Conservation (phyloP, 768 basidiomycete genomes). For the Rhodosporidiobolus odoratus region DNA sequence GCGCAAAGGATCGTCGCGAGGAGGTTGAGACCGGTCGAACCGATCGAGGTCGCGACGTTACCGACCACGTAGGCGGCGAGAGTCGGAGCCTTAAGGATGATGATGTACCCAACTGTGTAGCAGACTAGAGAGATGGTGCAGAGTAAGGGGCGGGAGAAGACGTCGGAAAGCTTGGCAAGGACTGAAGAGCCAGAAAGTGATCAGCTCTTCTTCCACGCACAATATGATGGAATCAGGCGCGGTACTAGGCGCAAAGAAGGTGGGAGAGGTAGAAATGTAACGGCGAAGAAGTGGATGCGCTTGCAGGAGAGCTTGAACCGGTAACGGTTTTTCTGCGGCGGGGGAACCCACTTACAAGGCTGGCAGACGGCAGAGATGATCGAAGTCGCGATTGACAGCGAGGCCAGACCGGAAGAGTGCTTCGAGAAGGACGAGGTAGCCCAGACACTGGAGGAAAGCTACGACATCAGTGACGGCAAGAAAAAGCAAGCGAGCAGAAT, state of each 20-base stretch:
- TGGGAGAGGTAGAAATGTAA: neutral
- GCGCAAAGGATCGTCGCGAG: conserved; percentile 43
- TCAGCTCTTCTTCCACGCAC: neutral
- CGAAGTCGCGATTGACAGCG: conserved; percentile 41
- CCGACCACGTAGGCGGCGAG: conserved; percentile 42
- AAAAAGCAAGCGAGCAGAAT: too few species aligned
- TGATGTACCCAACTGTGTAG: conserved; percentile 44
- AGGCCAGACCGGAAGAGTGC: conserved; percentile 42
- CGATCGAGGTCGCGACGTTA: conserved; percentile 42
- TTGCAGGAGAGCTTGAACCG: too few species aligned
- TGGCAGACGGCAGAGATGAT: conserved; percentile 42
- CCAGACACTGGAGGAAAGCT: conserved; percentile 19
- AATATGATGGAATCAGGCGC: neutral
- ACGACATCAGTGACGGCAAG: neutral
- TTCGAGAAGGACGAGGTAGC: conserved; percentile 42
- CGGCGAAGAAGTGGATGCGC: neutral
- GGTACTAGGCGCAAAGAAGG: neutral
- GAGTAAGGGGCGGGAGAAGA: conserved; percentile 41
- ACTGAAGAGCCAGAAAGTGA: neutral
- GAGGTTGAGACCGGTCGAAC: conserved; percentile 43
- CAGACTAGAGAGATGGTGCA: conserved; percentile 38
- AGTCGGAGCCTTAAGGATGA: conserved; percentile 41
- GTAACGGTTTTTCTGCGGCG: too few species aligned
- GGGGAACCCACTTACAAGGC: conserved; percentile 22
- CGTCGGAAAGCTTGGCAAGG: conserved; percentile 40